Evolutionary conservation across 2,329 filamentous ascomycete species (phyloP).

Genomic region (Trichophyton rubrum): DNA sequence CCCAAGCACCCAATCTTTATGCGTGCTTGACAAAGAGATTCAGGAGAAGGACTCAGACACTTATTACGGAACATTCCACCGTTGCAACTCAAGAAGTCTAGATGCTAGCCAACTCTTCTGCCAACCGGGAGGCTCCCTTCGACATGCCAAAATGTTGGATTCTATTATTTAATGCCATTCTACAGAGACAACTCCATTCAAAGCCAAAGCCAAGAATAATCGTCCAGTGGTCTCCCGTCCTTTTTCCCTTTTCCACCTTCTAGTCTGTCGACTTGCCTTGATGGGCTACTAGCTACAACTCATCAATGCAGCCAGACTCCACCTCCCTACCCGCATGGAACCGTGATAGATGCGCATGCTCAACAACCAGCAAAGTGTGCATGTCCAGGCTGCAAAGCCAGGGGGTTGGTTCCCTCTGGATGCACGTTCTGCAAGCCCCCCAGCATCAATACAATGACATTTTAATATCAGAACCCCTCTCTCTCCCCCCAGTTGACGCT

Average conservation of each 20-base stretch:
- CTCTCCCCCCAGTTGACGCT: not conserved
- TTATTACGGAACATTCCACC: not conserved
- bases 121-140: slow-evolving; percentile 1
- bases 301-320: slow-evolving; percentile 1
- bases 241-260: not conserved
- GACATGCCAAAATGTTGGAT: not conserved
- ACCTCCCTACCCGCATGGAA: not conserved
- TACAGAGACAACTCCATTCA: not conserved
- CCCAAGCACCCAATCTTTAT: not conserved
- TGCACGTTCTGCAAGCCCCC: not conserved
- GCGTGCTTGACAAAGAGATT: not conserved
- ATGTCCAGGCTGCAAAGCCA: not conserved
- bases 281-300: not conserved
- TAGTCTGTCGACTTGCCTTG: not conserved
- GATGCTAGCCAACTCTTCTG: not conserved
- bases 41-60: not conserved
- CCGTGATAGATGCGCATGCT: slow-evolving; percentile 1
- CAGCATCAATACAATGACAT: not conserved
- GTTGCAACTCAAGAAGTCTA: not conserved
- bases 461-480: not conserved
- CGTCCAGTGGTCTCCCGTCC: not conserved
- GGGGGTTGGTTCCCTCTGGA: not conserved
- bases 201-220: not conserved
- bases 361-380: not conserved
- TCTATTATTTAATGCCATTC: not conserved